These are phyloP conservation scores for Boletus reticulatus DNA, from an alignment of 768 basidiomycete genomes.

Conservation along the genomic window DNA sequence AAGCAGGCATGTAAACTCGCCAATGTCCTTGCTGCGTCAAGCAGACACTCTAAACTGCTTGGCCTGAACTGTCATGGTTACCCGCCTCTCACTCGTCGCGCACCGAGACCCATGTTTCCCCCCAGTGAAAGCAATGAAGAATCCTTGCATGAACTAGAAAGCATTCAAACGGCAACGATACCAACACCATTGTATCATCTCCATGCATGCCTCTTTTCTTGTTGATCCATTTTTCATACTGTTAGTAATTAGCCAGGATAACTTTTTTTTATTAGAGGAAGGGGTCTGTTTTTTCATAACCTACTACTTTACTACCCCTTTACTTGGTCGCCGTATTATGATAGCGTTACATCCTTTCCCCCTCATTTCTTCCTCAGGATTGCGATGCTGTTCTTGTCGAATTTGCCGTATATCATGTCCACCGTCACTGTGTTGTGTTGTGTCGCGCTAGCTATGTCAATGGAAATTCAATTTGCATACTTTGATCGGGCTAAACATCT, in stretches of 20 bases:
- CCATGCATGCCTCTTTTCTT: constrained; percentile 14
- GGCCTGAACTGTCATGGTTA: background rate
- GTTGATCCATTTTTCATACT: constrained; percentile 2
- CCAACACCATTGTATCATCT: constrained; percentile 25
- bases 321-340: constrained; percentile 10
- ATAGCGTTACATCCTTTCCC: background rate
- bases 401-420: constrained; percentile 19
- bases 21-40: background rate
- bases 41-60: background rate
- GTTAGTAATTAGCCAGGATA: background rate
- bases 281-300: constrained; percentile 3
- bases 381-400: constrained; percentile 13
- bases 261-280: background rate
- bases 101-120: constrained; percentile 6
- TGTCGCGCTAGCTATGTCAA: constrained; percentile 25
- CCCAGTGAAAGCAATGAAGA: constrained; percentile 14
- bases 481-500: background rate
- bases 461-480: constrained; percentile 12
- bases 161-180: constrained; percentile 27
- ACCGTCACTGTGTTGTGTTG: constrained; percentile 24
- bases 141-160: constrained; percentile 28
- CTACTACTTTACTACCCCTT: constrained; percentile 12
- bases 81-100: background rate
- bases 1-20: constrained; percentile 54
- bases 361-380: background rate